Evolutionary conservation across 176 grass and related monocot genomes (phyloP).

Genomic region (Triticum urartu): DNA sequence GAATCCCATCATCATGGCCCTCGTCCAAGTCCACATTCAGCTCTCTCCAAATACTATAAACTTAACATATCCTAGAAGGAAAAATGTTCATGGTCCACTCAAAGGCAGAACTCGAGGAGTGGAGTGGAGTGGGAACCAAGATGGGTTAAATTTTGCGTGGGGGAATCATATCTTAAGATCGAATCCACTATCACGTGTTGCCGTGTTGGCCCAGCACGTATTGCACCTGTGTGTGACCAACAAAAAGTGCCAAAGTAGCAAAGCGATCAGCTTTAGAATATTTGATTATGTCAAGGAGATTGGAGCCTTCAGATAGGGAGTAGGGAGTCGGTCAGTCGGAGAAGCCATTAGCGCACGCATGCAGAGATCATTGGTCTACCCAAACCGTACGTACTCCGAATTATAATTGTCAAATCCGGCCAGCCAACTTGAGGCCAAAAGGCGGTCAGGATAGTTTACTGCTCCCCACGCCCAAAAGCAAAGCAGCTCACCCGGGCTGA

Average conservation of each 20-base stretch:
- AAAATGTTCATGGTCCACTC: not conserved
- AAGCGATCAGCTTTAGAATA: not conserved
- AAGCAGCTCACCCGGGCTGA: not conserved
- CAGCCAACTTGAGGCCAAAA: not conserved
- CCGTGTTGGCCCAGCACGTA: not conserved
- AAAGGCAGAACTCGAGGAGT: not conserved
- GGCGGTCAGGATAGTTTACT: not conserved
- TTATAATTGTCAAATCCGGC: not conserved
- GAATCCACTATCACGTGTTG: slow-evolving; percentile 29
- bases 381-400: not conserved
- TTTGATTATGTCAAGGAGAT: slow-evolving; percentile 10
- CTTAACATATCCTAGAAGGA: not conserved
- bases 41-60: not conserved
- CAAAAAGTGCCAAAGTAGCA: slow-evolving; percentile 8
- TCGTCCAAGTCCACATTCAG: not conserved
- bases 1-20: not conserved
- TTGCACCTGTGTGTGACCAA: not conserved
- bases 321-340: not conserved
- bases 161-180: not conserved
- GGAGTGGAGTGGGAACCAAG: not conserved
- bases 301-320: not conserved
- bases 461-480: not conserved
- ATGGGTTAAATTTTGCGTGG: not conserved
- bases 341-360: not conserved
- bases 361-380: slow-evolving; percentile 14